These are phyloP conservation scores for Diplodia corticola DNA, from an alignment of 2,329 filamentous ascomycete species.

Conservation along the genomic window DNA sequence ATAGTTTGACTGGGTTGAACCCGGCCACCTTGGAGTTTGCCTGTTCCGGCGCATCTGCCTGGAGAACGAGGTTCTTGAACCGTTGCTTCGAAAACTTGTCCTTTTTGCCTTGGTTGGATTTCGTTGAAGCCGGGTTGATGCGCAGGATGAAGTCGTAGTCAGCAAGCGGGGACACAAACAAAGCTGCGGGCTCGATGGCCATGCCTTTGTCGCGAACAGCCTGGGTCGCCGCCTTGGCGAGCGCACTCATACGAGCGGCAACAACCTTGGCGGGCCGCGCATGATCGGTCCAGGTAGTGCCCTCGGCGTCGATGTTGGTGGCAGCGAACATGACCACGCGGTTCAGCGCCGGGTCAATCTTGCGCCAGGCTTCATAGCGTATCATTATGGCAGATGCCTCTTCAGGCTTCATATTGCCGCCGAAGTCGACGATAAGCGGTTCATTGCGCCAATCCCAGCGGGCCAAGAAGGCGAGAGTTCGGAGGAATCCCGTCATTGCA, in stretches of 20 bases:
- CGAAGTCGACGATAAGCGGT: conserved; percentile 77
- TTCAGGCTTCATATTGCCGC: conserved; percentile 55
- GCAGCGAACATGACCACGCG: conserved; percentile 78
- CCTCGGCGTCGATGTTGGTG: conserved; percentile 74
- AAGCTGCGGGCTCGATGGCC: conserved; percentile 48
- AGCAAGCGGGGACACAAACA: conserved; percentile 71
- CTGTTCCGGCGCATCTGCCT: conserved; percentile 42
- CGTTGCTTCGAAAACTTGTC: conserved; percentile 44
- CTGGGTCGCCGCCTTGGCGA: conserved; percentile 74
- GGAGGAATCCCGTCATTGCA: conserved; percentile 75
- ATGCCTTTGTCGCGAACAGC: conserved; percentile 42
- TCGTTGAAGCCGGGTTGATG: conserved; percentile 59
- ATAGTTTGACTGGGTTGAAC: conserved; percentile 61
- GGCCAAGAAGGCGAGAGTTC: conserved; percentile 76
- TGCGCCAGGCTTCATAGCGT: conserved; percentile 80
- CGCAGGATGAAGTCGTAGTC: conserved; percentile 89
- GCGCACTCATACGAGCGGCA: conserved; percentile 76
- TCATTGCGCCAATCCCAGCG: conserved; percentile 90
- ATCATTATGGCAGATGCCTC: conserved; percentile 66
- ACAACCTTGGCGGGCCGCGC: conserved; percentile 74
- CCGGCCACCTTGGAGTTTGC: conserved; percentile 50
- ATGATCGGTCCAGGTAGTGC: conserved; percentile 76
- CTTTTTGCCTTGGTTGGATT: conserved; percentile 26
- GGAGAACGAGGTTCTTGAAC: conserved; percentile 79
- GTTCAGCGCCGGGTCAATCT: conserved; percentile 86